These are phyloP conservation scores for Salisapilia sapeloensis DNA, from an alignment of 352 stramenopile species.

Conservation along the genomic window DNA sequence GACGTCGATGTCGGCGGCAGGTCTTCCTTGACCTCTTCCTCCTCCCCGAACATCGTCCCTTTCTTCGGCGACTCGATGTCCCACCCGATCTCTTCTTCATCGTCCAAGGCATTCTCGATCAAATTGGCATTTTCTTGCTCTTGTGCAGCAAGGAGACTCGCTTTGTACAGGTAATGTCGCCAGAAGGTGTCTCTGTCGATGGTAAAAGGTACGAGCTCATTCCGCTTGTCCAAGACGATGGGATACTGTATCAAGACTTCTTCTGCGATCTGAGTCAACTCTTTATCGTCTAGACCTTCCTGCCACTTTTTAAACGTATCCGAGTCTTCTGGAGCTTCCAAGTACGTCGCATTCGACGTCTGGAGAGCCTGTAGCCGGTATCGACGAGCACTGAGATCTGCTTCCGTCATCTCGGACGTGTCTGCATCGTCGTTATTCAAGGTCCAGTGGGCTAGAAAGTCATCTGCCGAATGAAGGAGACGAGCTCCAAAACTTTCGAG, in stretches of 20 bases:
- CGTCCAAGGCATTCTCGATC: constrained; percentile 42
- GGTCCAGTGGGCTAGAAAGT: constrained; percentile 35
- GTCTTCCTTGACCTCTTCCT: constrained; percentile 20
- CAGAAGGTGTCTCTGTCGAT: constrained; percentile 39
- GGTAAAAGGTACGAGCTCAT: constrained; percentile 31
- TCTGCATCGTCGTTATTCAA: constrained; percentile 16
- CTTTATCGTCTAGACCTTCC: constrained; percentile 8
- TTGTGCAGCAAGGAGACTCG: constrained; percentile 41
- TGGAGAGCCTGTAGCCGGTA: constrained; percentile 45
- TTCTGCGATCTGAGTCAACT: constrained; percentile 21
- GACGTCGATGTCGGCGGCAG: constrained; percentile 1
- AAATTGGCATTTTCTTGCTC: constrained; percentile 43
- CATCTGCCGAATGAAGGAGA: constrained; percentile 48
- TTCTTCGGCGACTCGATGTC: constrained; percentile 33
- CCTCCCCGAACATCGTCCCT: constrained; percentile 20
- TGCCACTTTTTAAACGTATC: constrained; percentile 59
- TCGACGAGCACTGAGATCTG: constrained; percentile 17
- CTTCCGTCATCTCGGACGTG: constrained; percentile 7
- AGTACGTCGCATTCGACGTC: constrained; percentile 44
- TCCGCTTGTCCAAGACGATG: constrained; percentile 28
- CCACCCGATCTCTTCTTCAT: constrained; percentile 53
- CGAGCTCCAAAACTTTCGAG: constrained; percentile 46
- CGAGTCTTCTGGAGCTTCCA: constrained; percentile 25
- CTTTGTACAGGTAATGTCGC: constrained; percentile 63
- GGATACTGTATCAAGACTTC: constrained; percentile 51